Evolutionary conservation across 2,329 filamentous ascomycete genomes (phyloP).

Genomic region (Fusarium buharicum): DNA sequence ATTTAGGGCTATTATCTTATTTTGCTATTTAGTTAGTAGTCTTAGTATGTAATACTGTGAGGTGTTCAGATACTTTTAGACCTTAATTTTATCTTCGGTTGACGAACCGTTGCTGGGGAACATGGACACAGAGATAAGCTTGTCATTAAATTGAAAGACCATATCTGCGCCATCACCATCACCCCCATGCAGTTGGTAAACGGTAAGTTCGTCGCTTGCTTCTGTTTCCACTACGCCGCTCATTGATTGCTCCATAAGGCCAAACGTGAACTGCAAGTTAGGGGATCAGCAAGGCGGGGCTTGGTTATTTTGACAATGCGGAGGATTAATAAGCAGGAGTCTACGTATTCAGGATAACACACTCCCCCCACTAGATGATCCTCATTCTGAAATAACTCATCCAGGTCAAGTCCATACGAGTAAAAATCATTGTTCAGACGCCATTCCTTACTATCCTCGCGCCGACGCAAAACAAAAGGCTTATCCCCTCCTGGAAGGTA

Average conservation of each 20-base stretch:
- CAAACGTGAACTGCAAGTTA: too few species aligned
- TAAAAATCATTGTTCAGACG: constrained; percentile 17
- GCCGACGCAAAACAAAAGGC: constrained; percentile 2
- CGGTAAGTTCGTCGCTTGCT: too few species aligned
- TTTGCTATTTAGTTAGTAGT: too few species aligned
- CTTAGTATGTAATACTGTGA: too few species aligned
- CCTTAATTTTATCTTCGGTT: background rate
- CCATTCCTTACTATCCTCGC: background rate
- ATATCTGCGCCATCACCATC: constrained; percentile 42
- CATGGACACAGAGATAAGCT: constrained; percentile 35
- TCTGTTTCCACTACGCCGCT: too few species aligned
- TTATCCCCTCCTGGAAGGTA: constrained; percentile 11
- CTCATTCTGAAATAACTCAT: constrained; percentile 3
- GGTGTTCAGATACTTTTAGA: too few species aligned
- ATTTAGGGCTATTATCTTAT: too few species aligned
- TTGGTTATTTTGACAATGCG: too few species aligned
- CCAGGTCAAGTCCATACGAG: constrained; percentile 11
- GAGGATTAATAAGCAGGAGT: too few species aligned
- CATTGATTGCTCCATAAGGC: too few species aligned
- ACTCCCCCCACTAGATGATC: constrained; percentile 10
- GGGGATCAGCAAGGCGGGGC: too few species aligned
- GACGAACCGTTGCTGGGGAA: constrained; percentile 27
- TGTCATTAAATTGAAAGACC: constrained; percentile 37
- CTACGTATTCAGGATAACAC: too few species aligned
- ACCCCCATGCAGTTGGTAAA: constrained; percentile 35